These are phyloP conservation scores for Pelagophyceae sp. DNA, from an alignment of 352 stramenopile genomes.

Conservation along the genomic window DNA sequence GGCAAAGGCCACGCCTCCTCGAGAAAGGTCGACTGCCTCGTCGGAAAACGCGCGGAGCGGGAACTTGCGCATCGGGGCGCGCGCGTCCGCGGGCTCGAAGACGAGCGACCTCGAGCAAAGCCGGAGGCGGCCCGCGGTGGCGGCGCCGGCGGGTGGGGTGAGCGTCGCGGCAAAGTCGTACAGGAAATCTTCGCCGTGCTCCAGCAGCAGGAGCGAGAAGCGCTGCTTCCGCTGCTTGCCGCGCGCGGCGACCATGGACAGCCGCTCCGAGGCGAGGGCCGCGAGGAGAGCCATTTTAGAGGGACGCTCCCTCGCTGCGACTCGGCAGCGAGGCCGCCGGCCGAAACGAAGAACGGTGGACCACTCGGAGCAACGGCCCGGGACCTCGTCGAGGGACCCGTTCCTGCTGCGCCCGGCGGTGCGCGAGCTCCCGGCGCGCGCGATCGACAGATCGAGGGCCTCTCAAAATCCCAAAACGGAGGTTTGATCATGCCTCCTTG, in stretches of 20 bases:
- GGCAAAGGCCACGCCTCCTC: slow-evolving; percentile 29
- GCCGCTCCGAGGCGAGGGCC: background rate
- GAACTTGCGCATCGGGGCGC: slow-evolving; percentile 55
- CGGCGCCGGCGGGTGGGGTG: background rate
- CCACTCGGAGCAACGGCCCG: too few species aligned
- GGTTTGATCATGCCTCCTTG: too few species aligned
- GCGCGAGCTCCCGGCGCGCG: too few species aligned
- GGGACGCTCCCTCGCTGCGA: too few species aligned
- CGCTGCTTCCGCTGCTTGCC: slow-evolving; percentile 28
- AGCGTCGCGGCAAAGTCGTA: slow-evolving; percentile 39
- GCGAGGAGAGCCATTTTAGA: too few species aligned
- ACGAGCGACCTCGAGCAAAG: slow-evolving; percentile 73
- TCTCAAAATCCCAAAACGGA: too few species aligned
- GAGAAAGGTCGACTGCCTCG: slow-evolving; percentile 6
- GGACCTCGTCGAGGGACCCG: too few species aligned
- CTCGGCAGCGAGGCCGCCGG: too few species aligned
- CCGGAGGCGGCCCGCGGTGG: slow-evolving; percentile 42
- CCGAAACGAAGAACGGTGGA: too few species aligned
- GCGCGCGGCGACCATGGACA: background rate
- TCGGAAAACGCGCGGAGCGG: slow-evolving; percentile 56
- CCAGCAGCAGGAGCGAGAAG: slow-evolving; percentile 76
- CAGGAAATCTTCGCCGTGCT: slow-evolving; percentile 80
- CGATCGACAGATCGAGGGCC: too few species aligned
- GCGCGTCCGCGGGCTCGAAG: slow-evolving; percentile 66
- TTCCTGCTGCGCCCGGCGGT: too few species aligned